Evolutionary conservation across 2,329 filamentous ascomycete species (phyloP).

Genomic region (Fusarium nisikadoi): DNA sequence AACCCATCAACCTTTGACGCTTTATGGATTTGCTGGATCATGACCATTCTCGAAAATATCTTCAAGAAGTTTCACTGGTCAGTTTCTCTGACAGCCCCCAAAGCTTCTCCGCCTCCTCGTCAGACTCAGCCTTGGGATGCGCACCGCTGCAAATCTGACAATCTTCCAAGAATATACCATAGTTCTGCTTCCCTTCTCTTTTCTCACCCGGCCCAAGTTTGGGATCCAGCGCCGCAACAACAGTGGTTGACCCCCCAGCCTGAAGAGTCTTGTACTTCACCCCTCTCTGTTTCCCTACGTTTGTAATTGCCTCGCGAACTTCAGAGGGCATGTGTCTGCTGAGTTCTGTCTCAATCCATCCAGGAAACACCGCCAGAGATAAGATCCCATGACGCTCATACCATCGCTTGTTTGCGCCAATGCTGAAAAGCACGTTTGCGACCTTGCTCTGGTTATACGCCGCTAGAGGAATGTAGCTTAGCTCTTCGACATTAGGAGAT

Average conservation of each 20-base stretch:
- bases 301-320: not conserved
- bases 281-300: not conserved
- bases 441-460: not conserved
- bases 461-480: not conserved
- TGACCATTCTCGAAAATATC: not conserved
- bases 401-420: not conserved
- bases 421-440: not conserved
- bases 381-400: not conserved
- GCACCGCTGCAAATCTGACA: not conserved
- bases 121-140: not conserved
- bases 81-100: not conserved
- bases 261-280: not conserved
- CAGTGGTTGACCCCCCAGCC: not conserved
- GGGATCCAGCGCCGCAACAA: not conserved
- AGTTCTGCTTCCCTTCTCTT: not conserved
- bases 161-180: not conserved
- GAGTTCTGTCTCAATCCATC: not conserved
- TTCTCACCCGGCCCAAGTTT: not conserved
- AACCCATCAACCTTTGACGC: accelerated
- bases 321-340: not conserved
- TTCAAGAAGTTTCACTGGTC: not conserved
- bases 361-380: not conserved
- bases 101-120: not conserved
- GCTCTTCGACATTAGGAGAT: not conserved
- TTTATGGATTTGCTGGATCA: too few relatives aligned